phyloP scores from a whole-genome alignment of 331 rosid genomes.

The Telfairia occidentalis region DNA sequence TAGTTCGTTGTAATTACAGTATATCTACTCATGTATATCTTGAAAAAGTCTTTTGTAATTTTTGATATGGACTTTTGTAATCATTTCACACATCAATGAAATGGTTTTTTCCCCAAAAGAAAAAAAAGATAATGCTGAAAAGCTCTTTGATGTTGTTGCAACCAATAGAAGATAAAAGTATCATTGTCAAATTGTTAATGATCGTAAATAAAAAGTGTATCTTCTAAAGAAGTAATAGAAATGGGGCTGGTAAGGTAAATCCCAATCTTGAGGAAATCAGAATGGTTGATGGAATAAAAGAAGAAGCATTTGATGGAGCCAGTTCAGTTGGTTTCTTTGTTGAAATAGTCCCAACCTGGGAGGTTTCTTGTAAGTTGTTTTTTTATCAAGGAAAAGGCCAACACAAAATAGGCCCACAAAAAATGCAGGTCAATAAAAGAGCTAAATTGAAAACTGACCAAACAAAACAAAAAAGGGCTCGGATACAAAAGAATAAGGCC shows the following conservation, averaged over 20 bases:
- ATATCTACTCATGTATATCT: no score
- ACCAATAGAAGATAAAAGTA: no score
- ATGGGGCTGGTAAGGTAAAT: neutral
- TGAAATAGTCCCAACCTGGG: neutral
- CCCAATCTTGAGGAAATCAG: neutral
- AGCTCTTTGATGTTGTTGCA: no score
- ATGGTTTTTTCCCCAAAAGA: no score
- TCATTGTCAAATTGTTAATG: no score
- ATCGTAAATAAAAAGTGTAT: no score
- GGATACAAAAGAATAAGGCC: neutral
- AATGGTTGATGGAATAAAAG: neutral
- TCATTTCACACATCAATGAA: no score
- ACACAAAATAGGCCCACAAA: neutral
- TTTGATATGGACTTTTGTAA: no score
- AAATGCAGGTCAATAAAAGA: neutral
- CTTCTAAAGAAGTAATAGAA: neutral
- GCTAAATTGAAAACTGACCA: neutral
- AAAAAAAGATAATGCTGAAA: no score
- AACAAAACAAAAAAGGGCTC: neutral
- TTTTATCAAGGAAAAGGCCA: neutral
- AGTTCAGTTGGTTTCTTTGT: neutral
- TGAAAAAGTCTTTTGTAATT: no score
- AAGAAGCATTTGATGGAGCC: neutral
- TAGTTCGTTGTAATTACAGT: no score
- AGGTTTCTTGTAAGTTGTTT: neutral